Percentiles rank a stretch among this genome's conserved stretches.
phyloP scores from a whole-genome alignment of 441 rosid species.

The Mallotus japonicus region DNA sequence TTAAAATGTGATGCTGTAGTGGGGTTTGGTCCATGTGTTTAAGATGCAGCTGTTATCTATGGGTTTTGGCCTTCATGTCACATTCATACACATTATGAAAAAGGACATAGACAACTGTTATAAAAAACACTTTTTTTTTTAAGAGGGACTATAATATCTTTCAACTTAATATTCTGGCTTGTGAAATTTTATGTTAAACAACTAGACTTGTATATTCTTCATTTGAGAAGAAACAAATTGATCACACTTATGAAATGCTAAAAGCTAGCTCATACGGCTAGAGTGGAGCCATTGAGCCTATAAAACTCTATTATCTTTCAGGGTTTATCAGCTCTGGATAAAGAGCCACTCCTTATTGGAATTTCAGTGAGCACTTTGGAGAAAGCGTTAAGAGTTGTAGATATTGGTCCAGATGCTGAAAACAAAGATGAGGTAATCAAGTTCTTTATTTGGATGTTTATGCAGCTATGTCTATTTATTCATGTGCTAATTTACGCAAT shows the following conservation, averaged over 20 bases:
- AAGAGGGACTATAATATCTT: too few species aligned
- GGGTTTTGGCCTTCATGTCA: not conserved
- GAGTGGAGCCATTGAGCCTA: not conserved
- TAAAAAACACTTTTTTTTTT: not conserved
- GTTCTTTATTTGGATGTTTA: constrained; percentile 5
- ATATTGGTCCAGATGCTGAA: constrained; percentile 93
- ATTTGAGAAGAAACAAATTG: not conserved
- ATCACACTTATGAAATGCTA: not conserved
- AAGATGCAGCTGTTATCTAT: not conserved
- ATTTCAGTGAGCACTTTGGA: constrained; percentile 69
- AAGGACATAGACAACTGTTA: not conserved
- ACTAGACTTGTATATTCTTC: not conserved
- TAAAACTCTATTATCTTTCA: constrained; percentile 26
- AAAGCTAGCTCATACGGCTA: not conserved
- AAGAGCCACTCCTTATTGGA: constrained; percentile 70
- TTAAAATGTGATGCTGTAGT: not conserved
- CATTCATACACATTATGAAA: not conserved
- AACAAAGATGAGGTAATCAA: constrained; percentile 74
- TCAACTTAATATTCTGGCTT: too few species aligned
- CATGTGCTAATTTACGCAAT: constrained; percentile 19
- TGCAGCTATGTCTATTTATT: constrained; percentile 12
- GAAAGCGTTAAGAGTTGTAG: constrained; percentile 71
- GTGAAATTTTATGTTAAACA: not conserved
- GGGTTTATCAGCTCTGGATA: constrained; percentile 70
- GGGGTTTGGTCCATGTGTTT: not conserved